phyloP scores from a whole-genome alignment of 1,284 basidiomycete genomes.

The Leccinum discolor region DNA sequence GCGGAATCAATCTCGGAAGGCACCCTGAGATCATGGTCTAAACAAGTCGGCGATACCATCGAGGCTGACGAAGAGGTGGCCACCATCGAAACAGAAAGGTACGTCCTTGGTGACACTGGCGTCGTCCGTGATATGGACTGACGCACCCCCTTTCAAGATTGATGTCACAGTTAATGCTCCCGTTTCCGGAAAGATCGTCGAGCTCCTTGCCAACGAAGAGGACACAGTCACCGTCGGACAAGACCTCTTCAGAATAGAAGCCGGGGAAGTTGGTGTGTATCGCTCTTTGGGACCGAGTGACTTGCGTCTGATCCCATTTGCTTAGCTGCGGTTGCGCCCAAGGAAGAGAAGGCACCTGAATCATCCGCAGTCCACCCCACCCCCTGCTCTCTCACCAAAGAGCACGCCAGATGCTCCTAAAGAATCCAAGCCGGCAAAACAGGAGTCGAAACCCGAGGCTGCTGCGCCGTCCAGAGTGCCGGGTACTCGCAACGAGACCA shows the following conservation, averaged over 20 bases:
- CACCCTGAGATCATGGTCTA: conserved; percentile 94
- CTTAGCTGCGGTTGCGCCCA: conserved; percentile 31
- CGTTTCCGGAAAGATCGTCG: conserved; percentile 84
- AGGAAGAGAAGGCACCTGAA: conserved; percentile 36
- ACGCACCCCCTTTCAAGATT: conserved; percentile 58
- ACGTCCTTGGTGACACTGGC: conserved; percentile 6
- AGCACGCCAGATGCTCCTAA: conserved; percentile 32
- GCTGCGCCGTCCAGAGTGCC: conserved; percentile 40
- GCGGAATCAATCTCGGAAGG: conserved; percentile 99
- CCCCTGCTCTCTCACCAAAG: conserved; percentile 42
- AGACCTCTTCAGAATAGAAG: conserved; percentile 92
- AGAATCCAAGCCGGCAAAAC: conserved; percentile 41
- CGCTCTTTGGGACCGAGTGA: background rate
- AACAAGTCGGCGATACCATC: conserved; percentile 92
- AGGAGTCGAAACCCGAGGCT: conserved; percentile 37
- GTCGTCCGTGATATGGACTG: background rate
- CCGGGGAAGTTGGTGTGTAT: conserved; percentile 69
- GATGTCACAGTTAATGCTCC: conserved; percentile 98
- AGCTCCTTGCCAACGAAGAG: conserved; percentile 89
- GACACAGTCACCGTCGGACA: conserved; percentile 95
- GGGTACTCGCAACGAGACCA: conserved; percentile 81
- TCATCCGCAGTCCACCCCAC: conserved; percentile 47
- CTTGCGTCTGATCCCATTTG: background rate
- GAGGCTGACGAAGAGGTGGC: conserved; percentile 95
- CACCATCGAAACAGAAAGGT: conserved; percentile 99